phyloP scores from a whole-genome alignment of 2,329 filamentous ascomycete species.

The Microcera coccophila region DNA sequence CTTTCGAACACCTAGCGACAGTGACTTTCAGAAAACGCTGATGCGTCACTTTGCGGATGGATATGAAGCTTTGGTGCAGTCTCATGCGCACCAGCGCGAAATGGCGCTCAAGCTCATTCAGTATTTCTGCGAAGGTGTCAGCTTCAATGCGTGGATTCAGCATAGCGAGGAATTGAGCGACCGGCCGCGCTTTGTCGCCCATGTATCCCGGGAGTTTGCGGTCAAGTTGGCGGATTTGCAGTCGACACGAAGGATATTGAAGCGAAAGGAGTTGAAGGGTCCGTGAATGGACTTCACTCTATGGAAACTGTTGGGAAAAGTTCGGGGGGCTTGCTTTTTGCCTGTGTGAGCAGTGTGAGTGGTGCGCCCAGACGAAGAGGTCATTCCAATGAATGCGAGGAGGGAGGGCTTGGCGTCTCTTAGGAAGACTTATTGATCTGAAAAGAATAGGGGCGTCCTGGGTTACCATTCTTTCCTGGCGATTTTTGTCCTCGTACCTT shows the following conservation, averaged over 20 bases:
- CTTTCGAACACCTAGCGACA: constrained; percentile 25
- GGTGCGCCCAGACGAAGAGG: too few relatives aligned
- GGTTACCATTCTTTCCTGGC: too few relatives aligned
- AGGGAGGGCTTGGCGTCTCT: too few relatives aligned
- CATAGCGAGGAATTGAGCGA: constrained; percentile 24
- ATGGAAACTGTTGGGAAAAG: too few relatives aligned
- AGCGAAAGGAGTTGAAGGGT: constrained; percentile 28
- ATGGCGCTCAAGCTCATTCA: constrained; percentile 25
- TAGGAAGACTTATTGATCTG: too few relatives aligned
- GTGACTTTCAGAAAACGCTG: constrained; percentile 26
- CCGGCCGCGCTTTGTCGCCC: constrained; percentile 28
- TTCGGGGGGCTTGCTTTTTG: too few relatives aligned
- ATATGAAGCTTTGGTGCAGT: constrained; percentile 29
- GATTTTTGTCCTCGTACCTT: too few relatives aligned
- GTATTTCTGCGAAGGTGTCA: constrained; percentile 33
- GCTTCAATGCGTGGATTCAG: constrained; percentile 25
- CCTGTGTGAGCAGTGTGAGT: too few relatives aligned
- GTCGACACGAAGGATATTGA: constrained; percentile 20
- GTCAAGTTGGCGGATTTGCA: constrained; percentile 25
- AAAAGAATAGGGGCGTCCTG: too few relatives aligned
- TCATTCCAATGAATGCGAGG: too few relatives aligned
- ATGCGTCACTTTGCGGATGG: constrained; percentile 35
- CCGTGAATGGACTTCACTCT: not conserved
- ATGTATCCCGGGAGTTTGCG: constrained; percentile 32
- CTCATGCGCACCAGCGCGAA: constrained; percentile 19